Percentiles rank a stretch among this genome's conserved stretches.
These are phyloP conservation scores for Backusella circina DNA, from an alignment of 192 early-diverging fungal genomes.

Conservation along the genomic window DNA sequence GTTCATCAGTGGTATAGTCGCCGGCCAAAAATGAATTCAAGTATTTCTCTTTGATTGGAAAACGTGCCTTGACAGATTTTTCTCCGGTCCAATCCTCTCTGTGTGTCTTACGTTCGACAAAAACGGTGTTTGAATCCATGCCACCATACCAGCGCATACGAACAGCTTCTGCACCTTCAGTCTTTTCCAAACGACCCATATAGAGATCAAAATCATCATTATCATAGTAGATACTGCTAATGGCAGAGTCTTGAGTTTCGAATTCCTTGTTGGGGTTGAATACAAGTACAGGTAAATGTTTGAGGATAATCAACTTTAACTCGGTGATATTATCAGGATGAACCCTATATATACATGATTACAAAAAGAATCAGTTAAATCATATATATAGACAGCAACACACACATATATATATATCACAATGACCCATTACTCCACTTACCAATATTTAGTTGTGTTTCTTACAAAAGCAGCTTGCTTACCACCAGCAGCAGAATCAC, in stretches of 20 bases:
- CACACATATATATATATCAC: neutral
- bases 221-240: constrained; percentile 96
- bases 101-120: constrained; percentile 98
- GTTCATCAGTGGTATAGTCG: constrained; percentile 71
- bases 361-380: neutral
- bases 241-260: constrained; percentile 78
- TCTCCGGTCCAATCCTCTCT: constrained; percentile 98
- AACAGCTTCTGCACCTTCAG: constrained; percentile 91
- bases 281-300: constrained; percentile 91
- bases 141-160: constrained; percentile 97
- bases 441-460: constrained; percentile 97
- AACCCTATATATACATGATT: constrained; percentile 45
- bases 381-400: neutral
- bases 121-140: constrained; percentile 82
- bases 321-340: constrained; percentile 97
- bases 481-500: constrained; percentile 53
- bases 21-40: constrained; percentile 87
- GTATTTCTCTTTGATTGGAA: constrained; percentile 95
- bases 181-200: constrained; percentile 85
- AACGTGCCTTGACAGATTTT: constrained; percentile 90
- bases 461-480: constrained; percentile 80
- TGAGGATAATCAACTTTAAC: constrained; percentile 89
- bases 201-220: constrained; percentile 95
- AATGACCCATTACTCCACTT: constrained; percentile 3
- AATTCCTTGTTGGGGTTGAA: constrained; percentile 81